Conservation (phyloP, 2,329 filamentous ascomycete genomes). For the Ophiostoma piceae region DNA sequence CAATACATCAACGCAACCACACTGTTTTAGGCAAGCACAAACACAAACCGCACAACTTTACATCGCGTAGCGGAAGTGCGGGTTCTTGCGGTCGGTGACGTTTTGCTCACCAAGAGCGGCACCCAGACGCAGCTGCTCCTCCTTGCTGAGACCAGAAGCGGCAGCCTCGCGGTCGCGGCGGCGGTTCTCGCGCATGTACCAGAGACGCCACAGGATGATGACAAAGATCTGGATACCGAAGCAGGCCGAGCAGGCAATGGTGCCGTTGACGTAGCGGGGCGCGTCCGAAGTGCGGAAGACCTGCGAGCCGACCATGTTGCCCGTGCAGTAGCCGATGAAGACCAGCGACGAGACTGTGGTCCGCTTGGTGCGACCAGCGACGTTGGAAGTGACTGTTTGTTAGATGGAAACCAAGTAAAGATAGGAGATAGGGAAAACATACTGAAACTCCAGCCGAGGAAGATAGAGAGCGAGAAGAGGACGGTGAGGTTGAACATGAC, state of each 20-base stretch:
- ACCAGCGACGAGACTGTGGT: background rate
- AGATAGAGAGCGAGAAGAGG: background rate
- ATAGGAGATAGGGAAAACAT: background rate
- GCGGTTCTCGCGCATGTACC: slow-evolving; percentile 4
- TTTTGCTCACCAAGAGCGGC: background rate
- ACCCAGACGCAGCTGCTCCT: background rate
- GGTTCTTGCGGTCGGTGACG: background rate
- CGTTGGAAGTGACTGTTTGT: background rate
- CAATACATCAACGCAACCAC: background rate
- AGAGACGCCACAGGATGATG: background rate
- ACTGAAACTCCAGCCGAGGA: background rate
- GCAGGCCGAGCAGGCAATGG: background rate
- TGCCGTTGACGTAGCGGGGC: background rate
- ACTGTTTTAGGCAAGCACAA: background rate
- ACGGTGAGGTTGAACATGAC: background rate
- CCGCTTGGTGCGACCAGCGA: background rate
- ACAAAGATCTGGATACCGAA: background rate
- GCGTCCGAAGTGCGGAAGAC: background rate
- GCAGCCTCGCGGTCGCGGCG: background rate
- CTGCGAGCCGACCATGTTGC: background rate
- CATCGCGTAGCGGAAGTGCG: background rate
- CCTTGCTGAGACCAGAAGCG: background rate
- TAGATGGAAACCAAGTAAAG: background rate
- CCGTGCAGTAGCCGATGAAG: background rate
- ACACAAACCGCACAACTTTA: background rate